Evolutionary conservation across 163 green algal species (phyloP), one percentile per base, ranked within the genome.

Genomic region (Chlorella variabilis): DNA sequence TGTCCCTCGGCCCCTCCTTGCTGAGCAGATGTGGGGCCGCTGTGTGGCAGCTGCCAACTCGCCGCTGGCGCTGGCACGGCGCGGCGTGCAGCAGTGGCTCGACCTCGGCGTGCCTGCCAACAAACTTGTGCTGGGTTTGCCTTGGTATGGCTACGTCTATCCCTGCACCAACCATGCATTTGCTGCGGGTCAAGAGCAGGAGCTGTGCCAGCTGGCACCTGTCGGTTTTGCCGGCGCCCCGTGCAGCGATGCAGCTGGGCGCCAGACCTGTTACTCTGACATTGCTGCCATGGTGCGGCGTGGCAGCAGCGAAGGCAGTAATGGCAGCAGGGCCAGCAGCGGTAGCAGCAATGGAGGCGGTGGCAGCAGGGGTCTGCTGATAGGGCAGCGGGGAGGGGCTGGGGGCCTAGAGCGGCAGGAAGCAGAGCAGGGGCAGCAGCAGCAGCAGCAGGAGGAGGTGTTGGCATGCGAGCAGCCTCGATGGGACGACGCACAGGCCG

Each of bases 71-170:
- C 74, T 90, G 59, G 81, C 93, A 34, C 45, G 39, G 2, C 83
- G 78, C 9, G 85, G 87, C 0, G 34, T 94, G 70, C 45, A 77
- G 31, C 88, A 93, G 78, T 95, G 88, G 84, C 69, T 93, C 56
- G 71, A 83, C 17, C 59, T 92, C 38, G 87, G 88, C 1, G 51
- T 90, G 6, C 84, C 89, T 1, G 20, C 84, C 4, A 48, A 29
- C 69, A 94, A 94, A 79, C 71, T 94, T 18, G 82, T 95, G 21
- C 76, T 95, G 34, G 91, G 90, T 2, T 51, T 94, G 70, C 90
- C 91, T 0, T 95, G 91, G 87, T 92, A 93, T 66, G 90, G 87
- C 17, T 94, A 94, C 45, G 69, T 85, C 31, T 94, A 94, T 48
- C 56, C 80, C 4, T 94, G 89, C 51, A n/a, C 78, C 68, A 80